phyloP scores from a whole-genome alignment of 345 rosid genomes.

The Eucalyptus grandis region DNA sequence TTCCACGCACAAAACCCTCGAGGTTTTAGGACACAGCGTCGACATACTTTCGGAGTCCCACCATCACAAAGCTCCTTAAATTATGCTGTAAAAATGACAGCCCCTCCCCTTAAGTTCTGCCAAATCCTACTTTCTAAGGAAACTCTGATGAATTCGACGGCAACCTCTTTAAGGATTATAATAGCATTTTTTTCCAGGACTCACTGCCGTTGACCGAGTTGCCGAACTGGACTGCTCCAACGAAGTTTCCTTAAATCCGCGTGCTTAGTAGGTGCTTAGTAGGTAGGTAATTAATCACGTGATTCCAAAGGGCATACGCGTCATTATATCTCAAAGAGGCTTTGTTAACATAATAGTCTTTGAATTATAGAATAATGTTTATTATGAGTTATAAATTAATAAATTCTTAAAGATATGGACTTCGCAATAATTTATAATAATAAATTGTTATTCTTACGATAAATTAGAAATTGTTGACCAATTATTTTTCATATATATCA shows the following conservation, averaged over 20 bases:
- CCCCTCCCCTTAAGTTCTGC: background rate
- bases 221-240: background rate
- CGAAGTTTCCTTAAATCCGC: background rate
- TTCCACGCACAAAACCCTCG: background rate
- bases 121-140: background rate
- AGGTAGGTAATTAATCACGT: background rate
- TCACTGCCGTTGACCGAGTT: background rate
- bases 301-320: background rate
- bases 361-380: accelerated
- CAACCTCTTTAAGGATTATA: background rate
- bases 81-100: background rate
- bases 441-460: accelerated
- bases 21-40: background rate
- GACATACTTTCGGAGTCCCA: background rate
- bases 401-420: accelerated
- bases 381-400: too few species aligned
- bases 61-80: background rate
- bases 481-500: too few species aligned
- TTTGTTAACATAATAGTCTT: accelerated
- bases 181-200: background rate
- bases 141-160: background rate
- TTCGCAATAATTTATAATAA: too few species aligned
- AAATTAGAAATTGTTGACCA: accelerated
- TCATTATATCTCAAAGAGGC: too few species aligned
- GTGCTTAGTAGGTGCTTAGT: background rate